Evolutionary conservation across 495 filamentous ascomycete genomes (phyloP).

Genomic region (Aspergillus conjunctus): DNA sequence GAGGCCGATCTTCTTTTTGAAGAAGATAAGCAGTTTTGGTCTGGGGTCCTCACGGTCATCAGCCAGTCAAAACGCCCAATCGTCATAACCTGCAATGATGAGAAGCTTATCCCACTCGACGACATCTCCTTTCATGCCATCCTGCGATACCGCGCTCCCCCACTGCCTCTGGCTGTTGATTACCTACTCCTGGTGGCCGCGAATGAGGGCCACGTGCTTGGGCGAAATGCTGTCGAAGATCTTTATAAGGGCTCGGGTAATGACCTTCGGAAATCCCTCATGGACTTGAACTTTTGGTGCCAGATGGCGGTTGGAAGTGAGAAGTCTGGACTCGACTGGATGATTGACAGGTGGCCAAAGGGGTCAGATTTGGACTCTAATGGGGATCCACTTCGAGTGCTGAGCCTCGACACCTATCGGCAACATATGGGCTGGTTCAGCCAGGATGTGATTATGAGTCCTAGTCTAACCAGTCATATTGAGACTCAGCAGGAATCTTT

Average conservation of each 20-base stretch:
- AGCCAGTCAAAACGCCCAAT: constrained; percentile 85
- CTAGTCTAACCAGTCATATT: constrained; percentile 27
- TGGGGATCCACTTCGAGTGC: constrained; percentile 69
- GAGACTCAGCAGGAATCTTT: constrained; percentile 40
- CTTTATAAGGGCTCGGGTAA: constrained; percentile 67
- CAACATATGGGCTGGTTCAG: constrained; percentile 76
- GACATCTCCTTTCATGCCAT: constrained; percentile 79
- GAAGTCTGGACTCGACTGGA: constrained; percentile 88
- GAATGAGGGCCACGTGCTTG: constrained; percentile 84
- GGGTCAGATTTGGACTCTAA: constrained; percentile 66
- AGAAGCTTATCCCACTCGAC: constrained; percentile 69
- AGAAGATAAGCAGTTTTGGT: constrained; percentile 95
- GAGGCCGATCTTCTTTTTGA: constrained; percentile 94
- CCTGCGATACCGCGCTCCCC: constrained; percentile 73
- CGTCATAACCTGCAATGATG: constrained; percentile 93
- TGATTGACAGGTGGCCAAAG: constrained; percentile 70
- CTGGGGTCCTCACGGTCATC: constrained; percentile 74
- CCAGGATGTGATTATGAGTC: constrained; percentile 50
- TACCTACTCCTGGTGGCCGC: constrained; percentile 82
- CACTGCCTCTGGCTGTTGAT: constrained; percentile 70
- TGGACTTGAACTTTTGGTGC: constrained; percentile 93
- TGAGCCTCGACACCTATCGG: constrained; percentile 80
- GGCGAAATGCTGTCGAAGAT: constrained; percentile 62
- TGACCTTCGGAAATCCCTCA: constrained; percentile 82
- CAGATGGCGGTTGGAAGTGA: constrained; percentile 92